Evolutionary conservation across 371 early-diverging fungal genomes (phyloP), one percentile per base, ranked within the genome.

Genomic region (Circinella umbellata): DNA sequence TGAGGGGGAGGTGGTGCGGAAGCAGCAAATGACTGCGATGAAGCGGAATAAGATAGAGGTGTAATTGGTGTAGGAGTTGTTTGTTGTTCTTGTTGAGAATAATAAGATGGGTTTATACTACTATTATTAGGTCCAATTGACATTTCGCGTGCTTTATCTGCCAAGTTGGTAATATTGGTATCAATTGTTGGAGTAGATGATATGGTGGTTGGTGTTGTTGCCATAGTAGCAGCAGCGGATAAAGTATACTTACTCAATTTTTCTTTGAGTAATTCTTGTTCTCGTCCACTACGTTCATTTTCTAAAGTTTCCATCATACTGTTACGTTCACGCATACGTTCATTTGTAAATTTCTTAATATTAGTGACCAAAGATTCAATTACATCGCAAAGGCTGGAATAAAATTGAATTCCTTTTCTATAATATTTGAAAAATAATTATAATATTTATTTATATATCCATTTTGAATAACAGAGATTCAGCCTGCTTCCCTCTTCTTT

Each of bases 381-480:
- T 42, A 91, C 77, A 15, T 90, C 92, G 15, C 82, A 79, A 61
- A 95, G 69, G 64, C 90, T 88, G 17, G 88, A 80, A 69, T 97
- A 97, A 71, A 94, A 97, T 59, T 89, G 85, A n/a, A 92, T 82
- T 0, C 95, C 95, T 69, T 89, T 87, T 15, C 79, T 83, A 54
- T 27, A 38, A 20, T 18, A 37, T 47, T 15, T 27, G 2, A 0
- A 27, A n/a, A n/a, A n/a, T n/a, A n/a, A n/a, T n/a, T n/a, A n/a
- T n/a, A n/a, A n/a, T n/a, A n/a, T n/a, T n/a, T n/a, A n/a, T n/a
- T n/a, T 27, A 27, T 27, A 27, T 27, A 27, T 27, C 2, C 27
- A 27, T 27, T 27, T 27, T 27, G 2, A 47, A 47, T n/a, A 42
- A 42, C 42, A 42, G 27, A 42, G 42, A 42, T 42, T 42, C 42